These are phyloP conservation scores for Parastagonospora avenae DNA, from an alignment of 2,329 filamentous ascomycete species.

Conservation along the genomic window DNA sequence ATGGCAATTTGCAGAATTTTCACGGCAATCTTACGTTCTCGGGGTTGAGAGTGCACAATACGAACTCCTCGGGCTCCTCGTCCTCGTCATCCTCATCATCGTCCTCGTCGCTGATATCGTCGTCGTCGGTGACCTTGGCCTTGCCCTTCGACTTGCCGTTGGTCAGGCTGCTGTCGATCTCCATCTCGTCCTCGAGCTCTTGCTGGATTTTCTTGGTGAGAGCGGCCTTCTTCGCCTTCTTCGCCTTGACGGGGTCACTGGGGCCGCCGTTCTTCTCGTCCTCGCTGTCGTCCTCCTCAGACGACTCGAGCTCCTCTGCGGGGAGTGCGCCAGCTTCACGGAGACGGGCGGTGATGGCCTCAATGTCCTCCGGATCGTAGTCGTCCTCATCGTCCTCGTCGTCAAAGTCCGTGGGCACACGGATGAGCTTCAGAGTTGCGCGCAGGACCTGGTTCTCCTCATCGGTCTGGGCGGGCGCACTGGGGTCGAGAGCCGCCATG, in stretches of 20 bases:
- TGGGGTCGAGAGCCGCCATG: slow-evolving; percentile 97
- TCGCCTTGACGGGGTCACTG: slow-evolving; percentile 87
- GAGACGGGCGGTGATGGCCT: slow-evolving; percentile 44
- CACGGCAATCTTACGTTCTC: slow-evolving; percentile 73
- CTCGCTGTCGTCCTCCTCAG: slow-evolving; percentile 61
- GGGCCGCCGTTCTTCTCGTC: slow-evolving; percentile 86
- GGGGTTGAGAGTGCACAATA: slow-evolving; percentile 94
- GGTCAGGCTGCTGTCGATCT: slow-evolving; percentile 61
- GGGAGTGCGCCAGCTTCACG: slow-evolving; percentile 43
- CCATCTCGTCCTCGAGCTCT: slow-evolving; percentile 72
- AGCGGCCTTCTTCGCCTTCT: slow-evolving; percentile 81
- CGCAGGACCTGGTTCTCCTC: slow-evolving; percentile 61
- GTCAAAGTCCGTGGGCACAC: slow-evolving; percentile 66
- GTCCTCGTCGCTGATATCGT: slow-evolving; percentile 66
- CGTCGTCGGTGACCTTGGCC: slow-evolving; percentile 71
- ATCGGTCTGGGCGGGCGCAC: slow-evolving; percentile 61
- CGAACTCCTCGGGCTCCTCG: slow-evolving; percentile 79
- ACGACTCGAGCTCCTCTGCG: slow-evolving; percentile 44
- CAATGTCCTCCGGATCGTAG: slow-evolving; percentile 51
- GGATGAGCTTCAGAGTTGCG: slow-evolving; percentile 90
- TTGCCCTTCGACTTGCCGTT: slow-evolving; percentile 60
- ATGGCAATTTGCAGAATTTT: slow-evolving; percentile 5
- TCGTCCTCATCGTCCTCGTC: slow-evolving; percentile 60
- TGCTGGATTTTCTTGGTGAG: slow-evolving; percentile 78
- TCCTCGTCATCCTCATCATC: slow-evolving; percentile 56